Evolutionary conservation across 345 rosid species (phyloP).

Genomic region (Populus pruinosa): DNA sequence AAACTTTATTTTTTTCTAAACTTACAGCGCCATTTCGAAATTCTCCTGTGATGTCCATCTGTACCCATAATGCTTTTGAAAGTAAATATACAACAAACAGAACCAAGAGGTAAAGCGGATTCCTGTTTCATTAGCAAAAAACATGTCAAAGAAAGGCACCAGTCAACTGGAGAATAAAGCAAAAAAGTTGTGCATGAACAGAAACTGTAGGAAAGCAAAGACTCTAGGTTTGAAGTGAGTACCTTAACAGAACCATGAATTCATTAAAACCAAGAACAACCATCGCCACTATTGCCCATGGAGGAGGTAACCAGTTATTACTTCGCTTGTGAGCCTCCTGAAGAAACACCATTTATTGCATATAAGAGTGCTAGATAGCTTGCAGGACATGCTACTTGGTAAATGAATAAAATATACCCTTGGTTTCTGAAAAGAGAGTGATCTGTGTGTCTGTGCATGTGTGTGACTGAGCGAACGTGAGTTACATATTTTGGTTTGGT

Average conservation of each 20-base stretch:
- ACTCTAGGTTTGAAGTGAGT: conserved; percentile 9
- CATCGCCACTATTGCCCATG: conserved; percentile 73
- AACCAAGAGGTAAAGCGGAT: conserved; percentile 66
- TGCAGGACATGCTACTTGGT: no score
- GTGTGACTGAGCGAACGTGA: no score
- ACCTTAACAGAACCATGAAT: conserved; percentile 72
- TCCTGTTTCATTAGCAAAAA: conserved; percentile 47
- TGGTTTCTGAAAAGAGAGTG: no score
- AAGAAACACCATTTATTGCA: conserved; percentile 7
- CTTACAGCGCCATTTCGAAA: conserved; percentile 73
- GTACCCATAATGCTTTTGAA: conserved; percentile 72
- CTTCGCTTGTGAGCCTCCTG: conserved; percentile 71
- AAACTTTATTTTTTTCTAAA: conserved; percentile 3
- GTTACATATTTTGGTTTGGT: no score
- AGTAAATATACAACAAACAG: conserved; percentile 52
- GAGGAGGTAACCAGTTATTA: conserved; percentile 74
- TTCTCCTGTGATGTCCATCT: conserved; percentile 54
- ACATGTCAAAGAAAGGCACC: conserved; percentile 3
- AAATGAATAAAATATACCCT: no score
- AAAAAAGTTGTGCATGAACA: not conserved
- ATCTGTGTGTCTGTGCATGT: no score
- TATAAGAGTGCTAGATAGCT: not conserved
- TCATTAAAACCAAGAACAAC: conserved; percentile 70
- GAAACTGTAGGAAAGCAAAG: not conserved
- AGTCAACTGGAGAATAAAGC: not conserved